These are phyloP conservation scores for Penicillium sp. DNA, from an alignment of 2,329 filamentous ascomycete genomes.

Conservation along the genomic window DNA sequence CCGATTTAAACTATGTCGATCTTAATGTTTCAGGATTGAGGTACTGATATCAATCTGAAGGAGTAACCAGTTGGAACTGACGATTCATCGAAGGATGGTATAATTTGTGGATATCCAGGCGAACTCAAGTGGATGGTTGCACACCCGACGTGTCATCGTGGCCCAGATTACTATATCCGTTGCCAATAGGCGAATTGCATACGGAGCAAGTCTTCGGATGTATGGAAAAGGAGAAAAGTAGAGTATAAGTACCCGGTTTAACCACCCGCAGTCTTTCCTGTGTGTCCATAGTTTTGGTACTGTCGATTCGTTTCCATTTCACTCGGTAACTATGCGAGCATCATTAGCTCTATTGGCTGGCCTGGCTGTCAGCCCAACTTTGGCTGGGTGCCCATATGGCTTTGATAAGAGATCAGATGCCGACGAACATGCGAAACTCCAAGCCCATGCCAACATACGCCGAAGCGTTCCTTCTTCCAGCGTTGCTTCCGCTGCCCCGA, in stretches of 20 bases:
- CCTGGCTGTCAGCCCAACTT: neutral
- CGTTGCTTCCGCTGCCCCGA: neutral
- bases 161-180: neutral
- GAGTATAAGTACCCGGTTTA: neutral
- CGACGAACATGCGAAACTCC: neutral
- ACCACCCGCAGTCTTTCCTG: neutral
- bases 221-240: neutral
- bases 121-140: neutral
- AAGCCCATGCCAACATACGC: neutral
- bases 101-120: neutral
- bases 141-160: neutral
- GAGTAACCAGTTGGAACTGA: neutral
- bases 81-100: neutral
- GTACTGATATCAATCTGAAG: neutral
- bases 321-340: neutral
- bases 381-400: neutral
- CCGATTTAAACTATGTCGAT: neutral
- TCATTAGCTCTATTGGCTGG: neutral
- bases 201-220: neutral
- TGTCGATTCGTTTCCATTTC: neutral
- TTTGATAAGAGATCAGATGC: neutral
- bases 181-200: neutral
- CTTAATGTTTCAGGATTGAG: neutral
- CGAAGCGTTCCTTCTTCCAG: neutral
- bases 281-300: neutral